Evolutionary conservation across 805 yeast species (phyloP), one percentile per base, ranked within the genome.

Genomic region (Helenozyma baotianmanensis): DNA sequence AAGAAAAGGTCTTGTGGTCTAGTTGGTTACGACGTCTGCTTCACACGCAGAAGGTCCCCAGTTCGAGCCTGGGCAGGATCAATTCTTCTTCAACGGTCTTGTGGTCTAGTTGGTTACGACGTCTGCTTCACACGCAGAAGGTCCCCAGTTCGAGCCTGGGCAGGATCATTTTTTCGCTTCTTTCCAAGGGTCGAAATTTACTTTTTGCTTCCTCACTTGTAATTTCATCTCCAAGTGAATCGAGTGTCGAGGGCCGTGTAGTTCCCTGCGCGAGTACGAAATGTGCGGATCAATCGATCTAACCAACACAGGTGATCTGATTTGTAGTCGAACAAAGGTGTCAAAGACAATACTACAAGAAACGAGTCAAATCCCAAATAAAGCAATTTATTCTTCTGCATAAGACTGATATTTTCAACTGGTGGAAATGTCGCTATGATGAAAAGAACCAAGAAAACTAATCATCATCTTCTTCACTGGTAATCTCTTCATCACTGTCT

Each of bases 101-200:
- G 47, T 43, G 47, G 47, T 43, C 47, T 43, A 43, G 47, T 43
- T 31, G 47, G 48, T 43, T 43, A 43, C 45, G 48, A 43, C 45
- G 38, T 41, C 48, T 43, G 46, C 48, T 34, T 43, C 45, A 43
- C 48, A 43, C 48, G 48, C 46, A 43, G 48, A 43, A 43, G 48
- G 48, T 43, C 48, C 48, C 48, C 48, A 43, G 48, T 43, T 43
- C 48, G 48, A 43, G 40, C 48, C 48, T 43, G 48, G 48, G 48
- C 48, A 41, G 36, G 45, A 39, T 43, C 48, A 43, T 29, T 39
- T 35, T 41, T 43, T 36, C 21, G n/a, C 21, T 16, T 6, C 9
- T 19, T 19, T 19, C 9, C 9, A 19, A 19, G n/a, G n/a, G 9
- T n/a, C n/a, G n/a, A n/a, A n/a, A n/a, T n/a, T n/a, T n/a, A n/a